Conservation (phyloP, 345 rosid genomes). For the Pelargonium nanum region DNA sequence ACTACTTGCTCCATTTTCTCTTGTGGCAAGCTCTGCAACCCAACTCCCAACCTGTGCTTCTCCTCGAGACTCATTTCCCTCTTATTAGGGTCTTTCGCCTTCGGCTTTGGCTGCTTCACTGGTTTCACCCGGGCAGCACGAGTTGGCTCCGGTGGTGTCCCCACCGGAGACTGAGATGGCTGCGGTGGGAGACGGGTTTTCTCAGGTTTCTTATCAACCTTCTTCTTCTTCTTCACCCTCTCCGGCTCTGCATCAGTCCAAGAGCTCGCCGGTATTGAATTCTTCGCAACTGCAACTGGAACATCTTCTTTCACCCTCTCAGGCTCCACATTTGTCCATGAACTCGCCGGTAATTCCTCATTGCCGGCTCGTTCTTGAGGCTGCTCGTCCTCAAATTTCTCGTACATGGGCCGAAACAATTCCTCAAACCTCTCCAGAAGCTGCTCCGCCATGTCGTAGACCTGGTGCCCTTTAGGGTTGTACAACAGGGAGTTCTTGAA, state of each 20-base stretch:
- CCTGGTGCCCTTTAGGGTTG: constrained; percentile 35
- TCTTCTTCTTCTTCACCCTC: constrained; percentile 1
- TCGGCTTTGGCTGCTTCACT: constrained; percentile 25
- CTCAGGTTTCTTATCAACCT: background rate
- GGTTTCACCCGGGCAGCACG: constrained; percentile 7
- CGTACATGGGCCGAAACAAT: constrained; percentile 19
- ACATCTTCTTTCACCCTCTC: background rate
- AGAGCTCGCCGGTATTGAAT: constrained; percentile 7
- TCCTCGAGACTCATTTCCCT: too few species aligned
- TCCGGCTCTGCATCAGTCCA: constrained; percentile 11
- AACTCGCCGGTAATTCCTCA: background rate
- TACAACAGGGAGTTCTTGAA: constrained; percentile 43
- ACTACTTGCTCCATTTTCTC: too few species aligned
- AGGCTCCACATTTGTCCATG: constrained; percentile 11
- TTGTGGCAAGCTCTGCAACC: too few species aligned
- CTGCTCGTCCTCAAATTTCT: constrained; percentile 16
- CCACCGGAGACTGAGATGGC: background rate
- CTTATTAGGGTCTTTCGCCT: too few species aligned
- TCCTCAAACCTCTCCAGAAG: constrained; percentile 21
- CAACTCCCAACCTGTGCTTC: too few species aligned
- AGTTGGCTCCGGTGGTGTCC: too few species aligned
- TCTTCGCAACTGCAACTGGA: too few species aligned
- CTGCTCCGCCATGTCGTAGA: constrained; percentile 30
- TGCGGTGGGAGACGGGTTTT: background rate
- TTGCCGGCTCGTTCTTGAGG: background rate